Percentiles rank a stretch among this genome's conserved stretches.
Conservation (phyloP, 352 stramenopile species). For the Blastocystis sp. region DNA sequence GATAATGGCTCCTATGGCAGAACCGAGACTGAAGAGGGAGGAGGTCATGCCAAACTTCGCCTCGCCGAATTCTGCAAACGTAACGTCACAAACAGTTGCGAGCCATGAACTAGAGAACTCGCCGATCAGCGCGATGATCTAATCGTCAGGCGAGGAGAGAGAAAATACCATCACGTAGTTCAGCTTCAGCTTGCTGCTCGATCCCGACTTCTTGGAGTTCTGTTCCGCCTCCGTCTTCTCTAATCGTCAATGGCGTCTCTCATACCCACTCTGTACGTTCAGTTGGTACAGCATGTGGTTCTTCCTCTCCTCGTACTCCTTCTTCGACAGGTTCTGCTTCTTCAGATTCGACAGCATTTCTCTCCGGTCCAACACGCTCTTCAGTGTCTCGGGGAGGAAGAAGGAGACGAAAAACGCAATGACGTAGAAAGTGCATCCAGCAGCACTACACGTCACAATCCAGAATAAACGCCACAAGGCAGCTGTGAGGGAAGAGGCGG, state of each 20-base stretch:
- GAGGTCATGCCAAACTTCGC: slow-evolving; percentile 34
- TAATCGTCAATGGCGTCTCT: background rate
- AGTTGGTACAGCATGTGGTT: slow-evolving; percentile 39
- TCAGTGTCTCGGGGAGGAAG: slow-evolving; percentile 2
- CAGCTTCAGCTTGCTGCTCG: slow-evolving; percentile 37
- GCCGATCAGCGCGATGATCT: slow-evolving; percentile 45
- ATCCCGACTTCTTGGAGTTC: background rate
- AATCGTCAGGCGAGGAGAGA: background rate
- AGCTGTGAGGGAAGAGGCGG: background rate
- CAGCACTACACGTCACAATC: background rate
- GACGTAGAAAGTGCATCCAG: slow-evolving; percentile 9
- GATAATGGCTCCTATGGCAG: slow-evolving; percentile 5
- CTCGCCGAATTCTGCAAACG: slow-evolving; percentile 44
- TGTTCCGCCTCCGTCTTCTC: background rate
- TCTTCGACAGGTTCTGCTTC: slow-evolving; percentile 10
- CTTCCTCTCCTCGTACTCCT: slow-evolving; percentile 40
- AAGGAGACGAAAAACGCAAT: background rate
- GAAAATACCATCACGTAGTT: slow-evolving; percentile 64
- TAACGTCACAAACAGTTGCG: slow-evolving; percentile 41
- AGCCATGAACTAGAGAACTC: slow-evolving; percentile 46
- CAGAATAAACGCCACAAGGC: background rate
- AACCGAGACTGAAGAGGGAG: background rate
- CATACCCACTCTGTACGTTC: slow-evolving; percentile 2
- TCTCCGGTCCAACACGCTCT: background rate
- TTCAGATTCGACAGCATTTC: slow-evolving; percentile 28